Evolutionary conservation across 2,329 filamentous ascomycete genomes (phyloP), one percentile per base, ranked within the genome.

Genomic region (Stachybotrys chartarum): DNA sequence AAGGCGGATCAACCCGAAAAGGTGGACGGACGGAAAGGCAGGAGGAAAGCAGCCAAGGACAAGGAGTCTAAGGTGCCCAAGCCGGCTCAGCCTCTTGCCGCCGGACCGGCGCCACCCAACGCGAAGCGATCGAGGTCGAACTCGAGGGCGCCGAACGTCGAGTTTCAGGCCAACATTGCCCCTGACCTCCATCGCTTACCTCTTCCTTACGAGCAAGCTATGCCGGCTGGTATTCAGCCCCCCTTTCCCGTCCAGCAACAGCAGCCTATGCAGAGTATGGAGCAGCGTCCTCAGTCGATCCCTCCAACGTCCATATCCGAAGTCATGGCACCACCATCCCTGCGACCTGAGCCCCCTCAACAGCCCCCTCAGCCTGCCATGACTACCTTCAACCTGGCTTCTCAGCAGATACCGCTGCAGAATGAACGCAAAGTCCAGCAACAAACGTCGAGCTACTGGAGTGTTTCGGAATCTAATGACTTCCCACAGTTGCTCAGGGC

Each of bases 361-460:
- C 70, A 71, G 54, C 75, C 74, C 16, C 73, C 73, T 51, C 76
- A 77, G 52, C 74, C 79, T 3, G 68, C 76, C 2, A 72, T 79
- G 56, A 64, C 77, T 11, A 78, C 77, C 30, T 79, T 83, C 60
- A 81, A 82, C 57, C 66, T 82, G 51, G 63, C 71, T 3, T 14
- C 35, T 42, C 35, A 10, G 14, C 74, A 76, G 57, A 63, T 70
- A 24, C 32, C 35, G 12, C 50, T 70, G 14, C 72, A 72, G 45
- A 68, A 72, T 42, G 80, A 84, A 61, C 78, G 80, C 48, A 81
- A 80, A 56, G 70, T 72, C 10, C 76, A 77, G 24, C 73, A 74
- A 55, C 84, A 86, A 60, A 83, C 87, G 14, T 91, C 87, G 1
- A 93, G 89, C 69, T 94, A 94, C 69, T 94, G 90, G 90, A 93